These are phyloP conservation scores for Sisymbrium altissimum DNA, from an alignment of 345 rosid genomes.

Conservation along the genomic window DNA sequence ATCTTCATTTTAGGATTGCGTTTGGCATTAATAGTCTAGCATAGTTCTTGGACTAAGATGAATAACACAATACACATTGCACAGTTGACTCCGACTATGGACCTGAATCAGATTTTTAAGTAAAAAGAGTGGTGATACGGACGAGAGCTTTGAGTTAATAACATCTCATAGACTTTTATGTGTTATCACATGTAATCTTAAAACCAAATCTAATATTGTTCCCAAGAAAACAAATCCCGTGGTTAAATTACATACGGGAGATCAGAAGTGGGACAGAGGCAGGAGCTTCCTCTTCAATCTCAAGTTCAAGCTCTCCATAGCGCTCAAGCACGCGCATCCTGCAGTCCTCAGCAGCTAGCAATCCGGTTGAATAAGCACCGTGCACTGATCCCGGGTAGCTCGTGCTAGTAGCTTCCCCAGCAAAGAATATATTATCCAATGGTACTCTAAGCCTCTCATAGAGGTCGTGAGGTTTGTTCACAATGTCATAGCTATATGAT, in stretches of 20 bases:
- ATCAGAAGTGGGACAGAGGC: slow-evolving; percentile 71
- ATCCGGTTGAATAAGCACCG: slow-evolving; percentile 91
- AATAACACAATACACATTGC: not conserved
- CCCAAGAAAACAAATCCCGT: not conserved
- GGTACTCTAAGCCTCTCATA: slow-evolving; percentile 87
- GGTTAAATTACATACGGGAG: slow-evolving; percentile 59
- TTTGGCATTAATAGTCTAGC: not conserved
- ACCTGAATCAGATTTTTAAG: not conserved
- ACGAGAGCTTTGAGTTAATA: not conserved
- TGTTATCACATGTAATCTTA: not conserved
- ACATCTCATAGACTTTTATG: not conserved
- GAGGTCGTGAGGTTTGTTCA: slow-evolving; percentile 83
- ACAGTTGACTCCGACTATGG: not conserved
- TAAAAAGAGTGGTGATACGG: not conserved
- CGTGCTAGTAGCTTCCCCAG: slow-evolving; percentile 92
- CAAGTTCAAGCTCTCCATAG: slow-evolving; percentile 70
- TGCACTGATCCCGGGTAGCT: slow-evolving; percentile 89
- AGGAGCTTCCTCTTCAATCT: slow-evolving; percentile 71
- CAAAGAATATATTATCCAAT: slow-evolving; percentile 93
- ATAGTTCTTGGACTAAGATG: not conserved
- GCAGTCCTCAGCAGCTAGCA: slow-evolving; percentile 89
- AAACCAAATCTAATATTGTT: not conserved
- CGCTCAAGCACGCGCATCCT: slow-evolving; percentile 95
- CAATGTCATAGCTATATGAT: slow-evolving; percentile 89
- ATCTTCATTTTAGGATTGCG: not conserved